Conservation (phyloP, 768 basidiomycete genomes). For the Mycena capillaripes region DNA sequence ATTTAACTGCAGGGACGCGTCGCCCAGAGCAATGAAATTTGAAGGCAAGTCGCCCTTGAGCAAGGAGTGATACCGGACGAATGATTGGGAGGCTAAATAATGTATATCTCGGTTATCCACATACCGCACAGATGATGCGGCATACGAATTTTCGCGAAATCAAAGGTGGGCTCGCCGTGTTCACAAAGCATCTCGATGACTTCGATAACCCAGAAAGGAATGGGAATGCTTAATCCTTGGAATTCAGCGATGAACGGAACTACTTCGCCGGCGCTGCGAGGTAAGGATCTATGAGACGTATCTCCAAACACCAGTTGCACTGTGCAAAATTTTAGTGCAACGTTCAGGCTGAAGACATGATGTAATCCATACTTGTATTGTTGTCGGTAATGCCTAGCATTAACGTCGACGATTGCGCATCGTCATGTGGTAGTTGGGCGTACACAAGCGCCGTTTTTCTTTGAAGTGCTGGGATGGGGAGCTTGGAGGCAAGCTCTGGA, state of each 20-base stretch:
- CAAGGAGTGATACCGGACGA: background rate
- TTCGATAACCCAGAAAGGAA: constrained; percentile 21
- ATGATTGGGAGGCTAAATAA: background rate
- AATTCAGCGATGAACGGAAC: constrained; percentile 11
- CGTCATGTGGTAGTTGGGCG: background rate
- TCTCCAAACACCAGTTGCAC: too few species aligned
- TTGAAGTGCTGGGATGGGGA: background rate
- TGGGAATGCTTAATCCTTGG: constrained; percentile 1
- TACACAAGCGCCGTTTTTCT: too few species aligned
- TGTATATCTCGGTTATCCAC: too few species aligned
- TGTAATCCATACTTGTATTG: too few species aligned
- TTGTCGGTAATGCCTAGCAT: background rate
- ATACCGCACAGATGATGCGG: background rate
- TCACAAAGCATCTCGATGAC: constrained; percentile 16
- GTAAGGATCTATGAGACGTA: too few species aligned
- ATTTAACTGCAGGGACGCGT: background rate
- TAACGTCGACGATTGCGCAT: background rate
- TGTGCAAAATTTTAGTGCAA: too few species aligned
- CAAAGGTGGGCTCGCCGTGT: background rate
- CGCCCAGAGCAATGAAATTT: background rate
- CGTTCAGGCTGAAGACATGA: too few species aligned
- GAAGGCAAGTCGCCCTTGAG: background rate
- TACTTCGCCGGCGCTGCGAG: background rate
- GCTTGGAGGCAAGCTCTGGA: constrained; percentile 4
- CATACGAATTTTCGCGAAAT: background rate